phyloP scores from a whole-genome alignment of 805 yeast species.

The Candida endomychidarum region DNA sequence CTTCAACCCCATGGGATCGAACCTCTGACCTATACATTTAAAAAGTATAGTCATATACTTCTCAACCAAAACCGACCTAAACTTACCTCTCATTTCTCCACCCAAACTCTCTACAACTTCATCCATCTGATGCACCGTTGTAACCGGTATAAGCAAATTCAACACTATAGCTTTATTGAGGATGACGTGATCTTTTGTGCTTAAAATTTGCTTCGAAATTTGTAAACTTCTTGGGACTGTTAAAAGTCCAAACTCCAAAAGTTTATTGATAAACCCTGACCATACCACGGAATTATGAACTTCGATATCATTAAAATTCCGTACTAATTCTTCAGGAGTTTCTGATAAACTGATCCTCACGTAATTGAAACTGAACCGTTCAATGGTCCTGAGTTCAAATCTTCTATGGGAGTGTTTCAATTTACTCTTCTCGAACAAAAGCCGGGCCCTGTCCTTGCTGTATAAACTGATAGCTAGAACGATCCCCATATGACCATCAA shows the following conservation, averaged over 20 bases:
- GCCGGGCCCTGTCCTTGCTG: conserved; percentile 26
- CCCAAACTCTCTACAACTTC: conserved; percentile 6
- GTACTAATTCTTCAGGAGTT: conserved; percentile 35
- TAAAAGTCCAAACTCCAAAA: conserved; percentile 32
- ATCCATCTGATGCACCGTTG: conserved; percentile 12
- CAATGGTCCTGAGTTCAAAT: conserved; percentile 24
- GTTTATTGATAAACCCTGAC: conserved; percentile 34
- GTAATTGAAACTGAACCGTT: conserved; percentile 23
- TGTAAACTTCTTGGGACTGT: conserved; percentile 27
- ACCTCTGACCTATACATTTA: conserved; percentile 5
- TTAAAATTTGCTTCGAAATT: conserved; percentile 26
- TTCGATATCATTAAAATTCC: conserved; percentile 32
- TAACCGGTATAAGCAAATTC: conserved; percentile 30
- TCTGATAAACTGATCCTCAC: conserved; percentile 28
- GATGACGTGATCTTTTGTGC: conserved; percentile 20
- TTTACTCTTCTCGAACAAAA: conserved; percentile 19
- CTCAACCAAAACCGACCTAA: conserved; percentile 20
- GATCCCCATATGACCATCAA: conserved; percentile 39
- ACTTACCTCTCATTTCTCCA: background rate
- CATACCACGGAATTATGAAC: conserved; percentile 31
- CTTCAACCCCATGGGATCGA: too few relatives aligned
- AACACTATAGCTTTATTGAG: conserved; percentile 34
- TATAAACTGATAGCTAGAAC: conserved; percentile 27
- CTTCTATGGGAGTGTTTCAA: conserved; percentile 13
- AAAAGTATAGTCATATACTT: conserved; percentile 31